A percentile compares a stretch with the other conserved stretches of the same genome.
Conservation (phyloP, 2,329 filamentous ascomycete species). For the Simplicillium aogashimaense region DNA sequence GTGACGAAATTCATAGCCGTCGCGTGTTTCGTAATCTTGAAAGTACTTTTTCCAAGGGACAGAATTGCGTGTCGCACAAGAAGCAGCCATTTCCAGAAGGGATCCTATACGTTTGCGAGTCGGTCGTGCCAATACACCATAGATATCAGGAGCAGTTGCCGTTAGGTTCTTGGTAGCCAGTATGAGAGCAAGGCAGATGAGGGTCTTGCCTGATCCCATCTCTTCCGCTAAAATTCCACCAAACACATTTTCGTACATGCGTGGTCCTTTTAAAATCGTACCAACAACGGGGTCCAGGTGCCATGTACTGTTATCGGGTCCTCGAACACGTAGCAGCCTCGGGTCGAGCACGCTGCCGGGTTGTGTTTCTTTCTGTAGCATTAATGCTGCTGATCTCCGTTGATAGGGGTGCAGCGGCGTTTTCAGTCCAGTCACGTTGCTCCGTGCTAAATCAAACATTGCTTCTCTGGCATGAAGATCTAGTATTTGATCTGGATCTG, state of each 20-base stretch:
- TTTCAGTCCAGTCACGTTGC: constrained; percentile 44
- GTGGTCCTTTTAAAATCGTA: constrained; percentile 52
- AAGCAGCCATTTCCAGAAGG: constrained; percentile 67
- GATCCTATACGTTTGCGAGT: constrained; percentile 42
- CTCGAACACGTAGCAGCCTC: constrained; percentile 48
- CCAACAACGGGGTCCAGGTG: constrained; percentile 61
- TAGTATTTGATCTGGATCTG: constrained; percentile 35
- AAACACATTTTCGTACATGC: constrained; percentile 60
- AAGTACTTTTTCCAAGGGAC: constrained; percentile 64
- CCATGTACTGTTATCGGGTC: constrained; percentile 53
- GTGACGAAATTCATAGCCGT: constrained; percentile 37
- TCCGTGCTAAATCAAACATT: constrained; percentile 45
- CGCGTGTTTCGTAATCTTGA: constrained; percentile 31
- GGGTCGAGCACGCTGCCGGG: constrained; percentile 62
- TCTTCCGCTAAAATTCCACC: constrained; percentile 76
- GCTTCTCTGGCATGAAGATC: constrained; percentile 41
- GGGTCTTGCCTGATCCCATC: constrained; percentile 77
- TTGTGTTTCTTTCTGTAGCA: constrained; percentile 71
- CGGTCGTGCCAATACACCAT: constrained; percentile 30
- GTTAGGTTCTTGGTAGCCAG: constrained; percentile 64
- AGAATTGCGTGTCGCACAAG: constrained; percentile 53
- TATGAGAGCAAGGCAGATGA: constrained; percentile 73
- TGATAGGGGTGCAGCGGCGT: constrained; percentile 72
- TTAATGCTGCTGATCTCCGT: constrained; percentile 65
- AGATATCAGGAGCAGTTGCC: constrained; percentile 53